Evolutionary conservation across 164 flowering plant species (phyloP), one percentile per base, ranked within the genome.

Genomic region (Amborella trichopoda): DNA sequence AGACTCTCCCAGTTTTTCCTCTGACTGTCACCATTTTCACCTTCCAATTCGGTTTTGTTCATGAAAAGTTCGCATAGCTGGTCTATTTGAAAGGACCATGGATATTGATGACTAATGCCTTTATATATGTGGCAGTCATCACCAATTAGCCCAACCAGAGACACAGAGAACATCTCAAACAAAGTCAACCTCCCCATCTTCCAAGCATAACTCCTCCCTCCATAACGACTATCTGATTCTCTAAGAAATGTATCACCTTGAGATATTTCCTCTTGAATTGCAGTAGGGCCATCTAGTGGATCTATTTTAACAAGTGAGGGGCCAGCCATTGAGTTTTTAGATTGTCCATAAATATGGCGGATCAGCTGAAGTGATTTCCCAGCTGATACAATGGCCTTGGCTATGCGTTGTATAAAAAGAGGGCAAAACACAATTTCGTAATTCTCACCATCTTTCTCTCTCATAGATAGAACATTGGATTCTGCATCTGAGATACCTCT

Each of bases 341-440:
- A 30, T 14, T 30, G 34, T 30, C 34, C 34, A 30, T 30, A n/a
- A n/a, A 76, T 62, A 69, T 88, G 87, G 32, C 65, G 71, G 32
- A 93, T 77, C 59, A 88, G 70, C 75, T 82, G 91, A 70, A 88
- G 66, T 17, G 99, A 93, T 61, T 93, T 93, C 41, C 99, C 99
- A 46, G 96, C 95, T 60, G 99, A 84, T 48, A 93, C 66, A 53
- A 93, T 75, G 38, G 78, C 72, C 59, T 67, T 74, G 2, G 84
- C 82, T 26, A 77, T 76, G 52, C 79, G 89, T 66, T 75, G 75
- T 6, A 93, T 38, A 65, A 93, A 88, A 38, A 82, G 25, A 50
- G 99, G 99, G 49, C 90, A 84, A 2, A 62, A 65, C 43, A 60
- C 67, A 55, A 54, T 49, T 36, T 65, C 76, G 23, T 24, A 40